Evolutionary conservation across 2,329 filamentous ascomycete genomes (phyloP).

Genomic region (Aspergillus tanneri): DNA sequence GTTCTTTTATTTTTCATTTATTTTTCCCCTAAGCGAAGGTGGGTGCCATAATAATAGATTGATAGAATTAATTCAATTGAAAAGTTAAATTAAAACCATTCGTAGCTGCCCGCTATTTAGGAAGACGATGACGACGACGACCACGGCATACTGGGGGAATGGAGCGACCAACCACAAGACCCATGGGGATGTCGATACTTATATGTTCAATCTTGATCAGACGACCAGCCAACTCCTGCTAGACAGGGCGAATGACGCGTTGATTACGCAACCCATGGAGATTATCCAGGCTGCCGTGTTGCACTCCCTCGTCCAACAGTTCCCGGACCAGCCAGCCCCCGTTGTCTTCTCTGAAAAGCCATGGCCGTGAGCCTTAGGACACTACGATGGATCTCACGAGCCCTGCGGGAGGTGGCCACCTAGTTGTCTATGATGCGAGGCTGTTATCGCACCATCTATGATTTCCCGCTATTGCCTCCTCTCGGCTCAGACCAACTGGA

Average conservation of each 20-base stretch:
- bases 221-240: too few species aligned
- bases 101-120: too few species aligned
- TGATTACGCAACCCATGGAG: slow-evolving; percentile 23
- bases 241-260: slow-evolving; percentile 10
- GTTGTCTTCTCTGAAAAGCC: slow-evolving; percentile 24
- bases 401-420: background rate
- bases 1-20: too few species aligned
- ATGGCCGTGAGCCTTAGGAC: slow-evolving; percentile 22
- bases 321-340: slow-evolving; percentile 11
- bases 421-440: background rate
- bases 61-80: too few species aligned
- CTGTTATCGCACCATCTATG: background rate
- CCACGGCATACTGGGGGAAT: too few species aligned
- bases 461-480: background rate
- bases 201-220: too few species aligned
- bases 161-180: too few species aligned
- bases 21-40: too few species aligned
- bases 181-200: too few species aligned
- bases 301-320: slow-evolving; percentile 17
- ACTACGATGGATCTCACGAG: slow-evolving; percentile 1
- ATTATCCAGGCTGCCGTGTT: slow-evolving; percentile 19
- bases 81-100: too few species aligned
- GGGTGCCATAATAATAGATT: too few species aligned
- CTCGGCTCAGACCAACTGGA: background rate
- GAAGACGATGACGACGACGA: too few species aligned